Percentiles rank a stretch among this genome's conserved stretches.
phyloP scores from a whole-genome alignment of 257 asterid genomes.

The Jasminum sambac region DNA sequence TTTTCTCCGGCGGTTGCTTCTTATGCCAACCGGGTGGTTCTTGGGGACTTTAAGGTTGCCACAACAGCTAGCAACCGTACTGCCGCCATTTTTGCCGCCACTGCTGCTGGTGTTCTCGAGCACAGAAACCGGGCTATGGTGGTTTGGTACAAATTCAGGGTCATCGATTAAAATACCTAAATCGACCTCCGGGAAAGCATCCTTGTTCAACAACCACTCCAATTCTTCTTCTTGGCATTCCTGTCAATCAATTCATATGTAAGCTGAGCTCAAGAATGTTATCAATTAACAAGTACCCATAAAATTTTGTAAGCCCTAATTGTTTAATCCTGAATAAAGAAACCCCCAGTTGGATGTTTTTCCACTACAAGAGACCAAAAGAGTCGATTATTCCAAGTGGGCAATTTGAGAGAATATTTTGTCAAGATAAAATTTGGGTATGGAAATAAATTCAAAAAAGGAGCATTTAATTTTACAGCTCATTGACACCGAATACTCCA shows the following conservation, averaged over 20 bases:
- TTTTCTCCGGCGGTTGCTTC: slow-evolving; percentile 54
- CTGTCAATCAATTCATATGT: slow-evolving; percentile 25
- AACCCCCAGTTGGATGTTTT: slow-evolving; percentile 12
- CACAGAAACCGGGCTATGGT: slow-evolving; percentile 73
- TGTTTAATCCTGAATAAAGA: not conserved
- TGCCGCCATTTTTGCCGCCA: slow-evolving; percentile 33
- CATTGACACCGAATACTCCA: slow-evolving; percentile 25
- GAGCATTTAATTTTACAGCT: slow-evolving; percentile 44
- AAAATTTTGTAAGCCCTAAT: not conserved
- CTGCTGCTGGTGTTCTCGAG: slow-evolving; percentile 62
- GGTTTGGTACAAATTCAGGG: slow-evolving; percentile 43
- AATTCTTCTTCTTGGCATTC: slow-evolving; percentile 62
- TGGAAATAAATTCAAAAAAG: slow-evolving; percentile 30
- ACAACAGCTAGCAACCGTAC: slow-evolving; percentile 45
- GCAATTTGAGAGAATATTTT: slow-evolving; percentile 5
- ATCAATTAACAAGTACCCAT: not conserved
- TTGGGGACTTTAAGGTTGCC: slow-evolving; percentile 57
- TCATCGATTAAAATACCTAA: slow-evolving; percentile 50
- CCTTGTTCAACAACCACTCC: slow-evolving; percentile 87
- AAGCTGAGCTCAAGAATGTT: not conserved
- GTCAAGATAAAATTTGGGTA: slow-evolving; percentile 25
- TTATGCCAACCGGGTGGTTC: slow-evolving; percentile 53
- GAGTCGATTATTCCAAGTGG: slow-evolving; percentile 6
- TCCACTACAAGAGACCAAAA: not conserved
- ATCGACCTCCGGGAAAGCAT: slow-evolving; percentile 77